These are phyloP conservation scores for Fraxinus americana DNA, from an alignment of 257 asterid species.

Conservation along the genomic window DNA sequence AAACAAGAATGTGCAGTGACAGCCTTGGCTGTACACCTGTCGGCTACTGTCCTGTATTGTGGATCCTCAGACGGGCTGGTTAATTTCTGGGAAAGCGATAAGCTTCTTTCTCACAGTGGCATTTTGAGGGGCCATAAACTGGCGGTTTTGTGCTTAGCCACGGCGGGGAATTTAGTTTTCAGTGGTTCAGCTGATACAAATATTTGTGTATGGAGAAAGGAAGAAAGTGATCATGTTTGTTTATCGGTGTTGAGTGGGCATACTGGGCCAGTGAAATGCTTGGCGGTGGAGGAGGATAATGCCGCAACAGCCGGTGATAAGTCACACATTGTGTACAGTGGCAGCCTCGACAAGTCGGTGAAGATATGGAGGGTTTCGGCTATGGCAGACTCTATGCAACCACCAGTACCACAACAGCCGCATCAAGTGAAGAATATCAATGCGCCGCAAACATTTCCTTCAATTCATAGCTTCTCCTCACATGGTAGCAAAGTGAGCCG, in stretches of 20 bases:
- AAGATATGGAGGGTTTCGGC: conserved; percentile 67
- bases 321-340: conserved; percentile 60
- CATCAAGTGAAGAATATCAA: conserved; percentile 8
- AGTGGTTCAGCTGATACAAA: conserved; percentile 92
- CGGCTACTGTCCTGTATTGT: conserved; percentile 51
- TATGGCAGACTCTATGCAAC: conserved; percentile 21
- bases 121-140: conserved; percentile 81
- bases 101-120: conserved; percentile 61
- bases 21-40: conserved; percentile 56
- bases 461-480: conserved; percentile 34
- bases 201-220: conserved; percentile 85
- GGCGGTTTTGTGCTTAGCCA: conserved; percentile 77
- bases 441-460: conserved; percentile 11
- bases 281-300: conserved; percentile 73
- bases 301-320: conserved; percentile 21
- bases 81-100: conserved; percentile 76
- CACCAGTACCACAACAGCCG: conserved; percentile 11
- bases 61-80: conserved; percentile 95
- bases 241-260: conserved; percentile 75
- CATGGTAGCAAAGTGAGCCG: conserved; percentile 32
- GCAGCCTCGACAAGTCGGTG: conserved; percentile 68
- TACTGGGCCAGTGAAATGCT: conserved; percentile 85
- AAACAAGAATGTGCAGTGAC: conserved; percentile 93
- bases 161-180: conserved; percentile 64
- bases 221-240: conserved; percentile 52